phyloP scores from a whole-genome alignment of 768 basidiomycete species.

The Termitomyces sp. region DNA sequence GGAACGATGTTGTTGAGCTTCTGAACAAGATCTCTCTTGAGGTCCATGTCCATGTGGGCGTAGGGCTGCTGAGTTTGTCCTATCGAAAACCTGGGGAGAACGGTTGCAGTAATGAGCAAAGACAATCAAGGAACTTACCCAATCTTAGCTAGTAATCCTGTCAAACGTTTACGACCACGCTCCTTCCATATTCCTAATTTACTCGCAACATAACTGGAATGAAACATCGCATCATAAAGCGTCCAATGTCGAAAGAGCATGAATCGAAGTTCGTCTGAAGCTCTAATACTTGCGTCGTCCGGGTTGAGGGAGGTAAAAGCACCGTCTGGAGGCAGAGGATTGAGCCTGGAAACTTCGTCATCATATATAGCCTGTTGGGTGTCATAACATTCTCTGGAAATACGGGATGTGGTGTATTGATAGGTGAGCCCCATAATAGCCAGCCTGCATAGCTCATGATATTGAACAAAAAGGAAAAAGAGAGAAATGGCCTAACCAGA shows the following conservation, averaged over 20 bases:
- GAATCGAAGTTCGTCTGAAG: slow-evolving; percentile 89
- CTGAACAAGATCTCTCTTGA: slow-evolving; percentile 75
- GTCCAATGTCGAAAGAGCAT: slow-evolving; percentile 98
- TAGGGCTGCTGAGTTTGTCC: slow-evolving; percentile 93
- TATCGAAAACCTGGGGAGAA: slow-evolving; percentile 77
- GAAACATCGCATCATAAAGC: slow-evolving; percentile 96
- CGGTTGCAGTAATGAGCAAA: neutral
- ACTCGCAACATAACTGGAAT: slow-evolving; percentile 93
- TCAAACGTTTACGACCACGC: slow-evolving; percentile 82
- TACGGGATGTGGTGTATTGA: slow-evolving; percentile 86
- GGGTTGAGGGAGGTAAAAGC: slow-evolving; percentile 58
- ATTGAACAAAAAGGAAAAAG: neutral
- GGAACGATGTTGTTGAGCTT: slow-evolving; percentile 90
- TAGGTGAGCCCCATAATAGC: slow-evolving; percentile 91
- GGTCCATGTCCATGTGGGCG: slow-evolving; percentile 93
- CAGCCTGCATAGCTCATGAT: slow-evolving; percentile 51
- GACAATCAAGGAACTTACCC: slow-evolving; percentile 57
- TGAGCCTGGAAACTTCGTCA: slow-evolving; percentile 92
- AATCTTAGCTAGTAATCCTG: slow-evolving; percentile 96
- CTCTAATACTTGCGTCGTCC: slow-evolving; percentile 80
- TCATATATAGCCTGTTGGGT: slow-evolving; percentile 74
- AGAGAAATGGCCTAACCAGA: slow-evolving; percentile 64
- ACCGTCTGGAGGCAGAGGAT: slow-evolving; percentile 52
- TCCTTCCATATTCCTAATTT: slow-evolving; percentile 98
- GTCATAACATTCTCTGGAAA: slow-evolving; percentile 86